Evolutionary conservation across 1,284 basidiomycete genomes (phyloP).

Genomic region (Ustilago bromivora): DNA sequence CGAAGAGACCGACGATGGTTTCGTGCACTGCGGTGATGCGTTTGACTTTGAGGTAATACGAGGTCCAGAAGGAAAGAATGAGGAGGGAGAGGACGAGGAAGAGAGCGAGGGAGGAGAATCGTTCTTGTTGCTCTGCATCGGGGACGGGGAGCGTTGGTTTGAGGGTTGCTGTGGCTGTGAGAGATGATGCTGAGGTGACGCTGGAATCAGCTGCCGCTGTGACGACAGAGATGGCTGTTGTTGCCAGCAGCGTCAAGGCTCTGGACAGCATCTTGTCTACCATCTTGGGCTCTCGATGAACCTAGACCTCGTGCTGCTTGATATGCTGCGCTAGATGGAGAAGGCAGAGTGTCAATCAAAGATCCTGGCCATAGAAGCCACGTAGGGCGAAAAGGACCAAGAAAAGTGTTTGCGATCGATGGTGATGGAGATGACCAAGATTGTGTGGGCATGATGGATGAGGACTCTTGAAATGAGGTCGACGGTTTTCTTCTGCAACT

Average conservation of each 20-base stretch:
- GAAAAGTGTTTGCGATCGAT: not conserved
- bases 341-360: not conserved
- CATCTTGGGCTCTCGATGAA: slow-evolving; percentile 9
- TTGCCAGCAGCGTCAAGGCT: slow-evolving; percentile 8
- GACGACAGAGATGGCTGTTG: slow-evolving; percentile 10
- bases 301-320: not conserved
- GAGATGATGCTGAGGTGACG: not conserved
- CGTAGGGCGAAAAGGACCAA: not conserved
- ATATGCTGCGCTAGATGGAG: not conserved
- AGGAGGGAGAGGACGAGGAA: slow-evolving; percentile 88
- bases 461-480: slow-evolving; percentile 14
- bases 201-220: slow-evolving; percentile 13
- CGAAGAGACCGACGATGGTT: slow-evolving; percentile 93
- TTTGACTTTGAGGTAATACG: slow-evolving; percentile 97
- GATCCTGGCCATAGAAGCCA: not conserved
- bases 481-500: not conserved
- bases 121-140: slow-evolving; percentile 66
- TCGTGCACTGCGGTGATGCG: slow-evolving; percentile 95
- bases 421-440: not conserved
- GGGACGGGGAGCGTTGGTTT: slow-evolving; percentile 29
- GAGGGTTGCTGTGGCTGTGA: slow-evolving; percentile 8
- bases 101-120: slow-evolving; percentile 67
- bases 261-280: slow-evolving; percentile 15
- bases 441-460: not conserved
- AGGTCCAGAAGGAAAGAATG: slow-evolving; percentile 92